Percentiles rank a stretch among this genome's conserved stretches.
These are phyloP conservation scores for Cercophora scortea DNA, from an alignment of 495 filamentous ascomycete species.

Conservation along the genomic window DNA sequence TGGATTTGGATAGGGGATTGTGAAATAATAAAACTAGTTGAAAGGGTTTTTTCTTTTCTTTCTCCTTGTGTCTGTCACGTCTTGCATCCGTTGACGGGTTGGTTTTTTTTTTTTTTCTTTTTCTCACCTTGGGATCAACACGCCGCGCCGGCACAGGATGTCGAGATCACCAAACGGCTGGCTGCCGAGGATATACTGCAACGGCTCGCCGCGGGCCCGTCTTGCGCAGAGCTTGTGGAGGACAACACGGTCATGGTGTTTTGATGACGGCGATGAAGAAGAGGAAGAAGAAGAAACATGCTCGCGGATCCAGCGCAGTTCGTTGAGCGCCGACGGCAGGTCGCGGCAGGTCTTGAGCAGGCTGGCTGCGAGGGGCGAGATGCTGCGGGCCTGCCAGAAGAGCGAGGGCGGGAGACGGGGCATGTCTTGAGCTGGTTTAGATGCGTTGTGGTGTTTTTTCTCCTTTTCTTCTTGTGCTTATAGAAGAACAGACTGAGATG, in stretches of 20 bases:
- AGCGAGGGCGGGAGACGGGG: conserved; percentile 61
- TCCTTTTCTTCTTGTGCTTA: too few relatives aligned
- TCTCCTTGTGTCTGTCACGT: too few relatives aligned
- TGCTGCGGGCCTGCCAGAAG: conserved; percentile 47
- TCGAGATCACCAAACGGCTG: conserved; percentile 84
- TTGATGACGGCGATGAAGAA: too few relatives aligned
- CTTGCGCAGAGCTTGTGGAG: conserved; percentile 45
- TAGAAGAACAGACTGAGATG: too few relatives aligned
- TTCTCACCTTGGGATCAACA: conserved; percentile 73
- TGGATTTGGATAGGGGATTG: too few relatives aligned
- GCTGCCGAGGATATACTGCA: conserved; percentile 84
- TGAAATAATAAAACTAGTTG: too few relatives aligned
- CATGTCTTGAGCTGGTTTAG: conserved; percentile 40
- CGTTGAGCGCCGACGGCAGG: conserved; percentile 58
- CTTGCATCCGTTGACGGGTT: too few relatives aligned
- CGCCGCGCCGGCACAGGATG: conserved; percentile 65
- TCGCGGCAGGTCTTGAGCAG: conserved; percentile 66
- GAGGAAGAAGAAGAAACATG: conserved; percentile 21
- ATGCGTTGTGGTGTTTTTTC: too few relatives aligned
- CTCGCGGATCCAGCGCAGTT: conserved; percentile 81
- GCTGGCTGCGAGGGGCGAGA: conserved; percentile 52
- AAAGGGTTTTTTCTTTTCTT: not conserved
- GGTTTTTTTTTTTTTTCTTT: not conserved
- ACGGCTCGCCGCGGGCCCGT: conserved; percentile 58
- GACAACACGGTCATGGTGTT: not conserved